phyloP scores from a whole-genome alignment of 1,139 yeast species.

The Ogataea hybrid region DNA sequence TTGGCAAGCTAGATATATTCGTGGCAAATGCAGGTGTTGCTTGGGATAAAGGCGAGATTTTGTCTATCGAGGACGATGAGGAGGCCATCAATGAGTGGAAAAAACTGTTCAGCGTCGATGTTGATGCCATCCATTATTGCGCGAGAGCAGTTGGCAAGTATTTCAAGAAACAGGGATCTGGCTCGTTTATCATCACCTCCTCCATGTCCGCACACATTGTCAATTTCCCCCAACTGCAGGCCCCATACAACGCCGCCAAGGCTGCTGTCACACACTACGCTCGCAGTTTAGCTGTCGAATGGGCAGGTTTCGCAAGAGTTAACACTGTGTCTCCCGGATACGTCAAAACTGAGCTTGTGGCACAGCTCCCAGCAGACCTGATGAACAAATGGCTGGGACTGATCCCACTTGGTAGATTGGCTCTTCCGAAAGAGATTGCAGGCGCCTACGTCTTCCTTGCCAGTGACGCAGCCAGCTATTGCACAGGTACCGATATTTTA shows the following conservation, averaged over 20 bases:
- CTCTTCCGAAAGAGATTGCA: slow-evolving; percentile 70
- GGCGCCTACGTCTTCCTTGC: slow-evolving; percentile 90
- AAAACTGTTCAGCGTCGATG: slow-evolving; percentile 48
- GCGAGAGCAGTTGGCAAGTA: slow-evolving; percentile 53
- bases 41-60: slow-evolving; percentile 50
- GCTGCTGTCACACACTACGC: slow-evolving; percentile 57
- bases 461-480: slow-evolving; percentile 78
- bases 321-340: slow-evolving; percentile 60
- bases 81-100: slow-evolving; percentile 48
- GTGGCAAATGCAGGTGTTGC: slow-evolving; percentile 70
- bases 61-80: slow-evolving; percentile 40
- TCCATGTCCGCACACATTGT: slow-evolving; percentile 60
- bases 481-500: slow-evolving; percentile 78
- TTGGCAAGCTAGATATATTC: slow-evolving; percentile 59
- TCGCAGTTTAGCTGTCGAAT: slow-evolving; percentile 52
- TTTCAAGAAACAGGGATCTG: slow-evolving; percentile 45
- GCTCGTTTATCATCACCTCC: slow-evolving; percentile 61
- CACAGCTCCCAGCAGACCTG: slow-evolving; percentile 36
- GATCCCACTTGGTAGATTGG: slow-evolving; percentile 83
- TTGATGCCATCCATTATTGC: slow-evolving; percentile 59
- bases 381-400: slow-evolving; percentile 53
- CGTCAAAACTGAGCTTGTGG: slow-evolving; percentile 45
- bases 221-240: slow-evolving; percentile 53
- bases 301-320: slow-evolving; percentile 54
- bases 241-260: slow-evolving; percentile 57